Base-by-base conservation (phyloP, 495 filamentous ascomycete genomes). In the Aspergillus biplanus region DNA sequence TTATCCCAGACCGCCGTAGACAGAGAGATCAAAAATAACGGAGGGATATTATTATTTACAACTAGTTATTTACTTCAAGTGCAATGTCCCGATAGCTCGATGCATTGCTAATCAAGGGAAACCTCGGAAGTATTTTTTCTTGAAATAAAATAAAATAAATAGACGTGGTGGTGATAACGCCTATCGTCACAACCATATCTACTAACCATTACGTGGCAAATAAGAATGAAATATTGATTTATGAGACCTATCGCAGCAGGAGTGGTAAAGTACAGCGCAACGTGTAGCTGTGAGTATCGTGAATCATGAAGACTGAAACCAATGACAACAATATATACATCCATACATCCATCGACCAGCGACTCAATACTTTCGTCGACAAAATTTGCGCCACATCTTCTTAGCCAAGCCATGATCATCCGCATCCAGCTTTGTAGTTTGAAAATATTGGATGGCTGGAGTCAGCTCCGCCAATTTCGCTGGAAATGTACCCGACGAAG, bases 321-420 rank as follows among this genome's bases (percentile, higher is more conserved):
- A 66, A 15, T 15, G n/a, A 11, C 39, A 44, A 15, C 39, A 12
- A 44, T 11, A 4, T 44, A 7, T 44, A 44, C 8, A 13, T 44
- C 39, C 39, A 2, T 44, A 39, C 37, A 8, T 47, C 9, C 48
- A 65, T 70, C 61, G 37, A 61, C 67, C 65, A 70, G 48, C 64
- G 62, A 32, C 66, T 66, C 60, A 61, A 65, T 78, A 82, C 65
- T 61, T 69, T 16, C 68, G 71, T 33, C 67, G 69, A 31, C 76
- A 73, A 31, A 80, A 54, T 63, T 71, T 82, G 55, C 76, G 81
- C 86, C 85, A 87, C 65, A 88, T 75, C 65, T 81, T 85, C 71
- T 74, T 84, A 50, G 87, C 71, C 39, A 80, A 69, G n/a, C 77
- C 75, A 55, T 70, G 69, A 32, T 81, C 79, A 54, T 80, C 76